Percentiles rank a stretch among this genome's conserved stretches.
phyloP scores from a whole-genome alignment of 2,329 filamentous ascomycete species.

The Pestalotiopsis sp. region DNA sequence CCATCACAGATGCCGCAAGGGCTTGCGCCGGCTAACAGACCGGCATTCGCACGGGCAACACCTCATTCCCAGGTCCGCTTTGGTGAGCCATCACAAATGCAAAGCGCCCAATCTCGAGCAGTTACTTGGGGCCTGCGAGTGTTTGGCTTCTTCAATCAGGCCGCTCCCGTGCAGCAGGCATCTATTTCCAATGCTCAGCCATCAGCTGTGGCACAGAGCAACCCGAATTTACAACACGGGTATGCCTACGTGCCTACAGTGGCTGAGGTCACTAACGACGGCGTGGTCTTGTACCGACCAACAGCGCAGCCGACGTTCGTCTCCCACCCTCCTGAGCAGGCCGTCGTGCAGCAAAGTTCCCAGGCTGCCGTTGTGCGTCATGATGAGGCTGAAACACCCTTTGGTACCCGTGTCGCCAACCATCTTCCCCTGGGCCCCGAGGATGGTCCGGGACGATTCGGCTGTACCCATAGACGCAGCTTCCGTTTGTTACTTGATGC shows the following conservation, averaged over 20 bases:
- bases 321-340: neutral
- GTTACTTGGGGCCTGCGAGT: neutral
- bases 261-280: neutral
- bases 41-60: too few species aligned
- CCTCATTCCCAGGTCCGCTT: too few species aligned
- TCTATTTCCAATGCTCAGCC: neutral
- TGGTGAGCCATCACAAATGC: too few species aligned
- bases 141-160: neutral
- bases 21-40: too few species aligned
- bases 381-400: neutral
- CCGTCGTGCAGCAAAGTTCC: neutral
- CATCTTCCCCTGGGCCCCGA: neutral
- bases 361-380: neutral
- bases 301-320: neutral
- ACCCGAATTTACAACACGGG: neutral
- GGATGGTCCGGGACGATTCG: neutral
- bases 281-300: neutral
- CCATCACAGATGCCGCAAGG: too few species aligned
- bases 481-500: neutral
- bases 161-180: too few species aligned
- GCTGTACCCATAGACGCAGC: neutral
- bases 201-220: neutral
- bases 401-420: neutral
- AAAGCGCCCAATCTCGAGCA: too few species aligned
- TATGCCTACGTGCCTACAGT: neutral